phyloP scores from a whole-genome alignment of 2,329 filamentous ascomycete genomes.

The Bertia moriformis region DNA sequence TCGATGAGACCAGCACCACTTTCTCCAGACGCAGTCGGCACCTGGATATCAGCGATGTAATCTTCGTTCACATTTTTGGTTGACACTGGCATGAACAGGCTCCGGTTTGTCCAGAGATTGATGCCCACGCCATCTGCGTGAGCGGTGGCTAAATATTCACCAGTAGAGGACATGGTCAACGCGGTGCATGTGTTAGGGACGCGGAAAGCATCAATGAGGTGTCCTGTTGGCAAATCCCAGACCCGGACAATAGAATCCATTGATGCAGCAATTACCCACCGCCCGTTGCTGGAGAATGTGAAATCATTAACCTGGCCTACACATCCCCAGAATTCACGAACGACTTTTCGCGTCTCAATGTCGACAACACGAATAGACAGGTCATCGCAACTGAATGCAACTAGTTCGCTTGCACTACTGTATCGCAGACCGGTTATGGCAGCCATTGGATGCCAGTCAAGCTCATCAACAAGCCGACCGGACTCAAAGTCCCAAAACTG shows the following conservation, averaged over 20 bases:
- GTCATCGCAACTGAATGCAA: conserved; percentile 82
- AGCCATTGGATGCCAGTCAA: conserved; percentile 70
- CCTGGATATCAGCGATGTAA: conserved; percentile 49
- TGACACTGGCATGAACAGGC: conserved; percentile 75
- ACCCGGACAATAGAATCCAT: conserved; percentile 68
- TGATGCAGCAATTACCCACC: conserved; percentile 83
- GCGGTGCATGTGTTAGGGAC: conserved; percentile 68
- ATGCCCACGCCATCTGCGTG: conserved; percentile 72
- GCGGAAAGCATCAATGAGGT: conserved; percentile 83
- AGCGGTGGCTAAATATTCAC: conserved; percentile 86
- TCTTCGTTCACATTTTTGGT: conserved; percentile 72
- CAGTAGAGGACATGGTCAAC: conserved; percentile 74
- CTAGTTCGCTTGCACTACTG: conserved; percentile 68
- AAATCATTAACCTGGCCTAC: conserved; percentile 62
- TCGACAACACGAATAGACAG: conserved; percentile 78
- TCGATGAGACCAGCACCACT: conserved; percentile 63
- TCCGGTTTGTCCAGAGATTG: conserved; percentile 91
- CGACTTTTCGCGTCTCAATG: conserved; percentile 74
- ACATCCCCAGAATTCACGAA: conserved; percentile 84
- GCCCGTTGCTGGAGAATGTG: conserved; percentile 79
- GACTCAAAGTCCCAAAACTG: conserved; percentile 87
- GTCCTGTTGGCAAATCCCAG: conserved; percentile 91
- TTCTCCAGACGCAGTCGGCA: conserved; percentile 70
- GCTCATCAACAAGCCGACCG: conserved; percentile 63
- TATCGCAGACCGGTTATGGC: conserved; percentile 66